Evolutionary conservation across 2,329 filamentous ascomycete genomes (phyloP), one percentile per base, ranked within the genome.

Genomic region (Pochonia chlamydosporia): DNA sequence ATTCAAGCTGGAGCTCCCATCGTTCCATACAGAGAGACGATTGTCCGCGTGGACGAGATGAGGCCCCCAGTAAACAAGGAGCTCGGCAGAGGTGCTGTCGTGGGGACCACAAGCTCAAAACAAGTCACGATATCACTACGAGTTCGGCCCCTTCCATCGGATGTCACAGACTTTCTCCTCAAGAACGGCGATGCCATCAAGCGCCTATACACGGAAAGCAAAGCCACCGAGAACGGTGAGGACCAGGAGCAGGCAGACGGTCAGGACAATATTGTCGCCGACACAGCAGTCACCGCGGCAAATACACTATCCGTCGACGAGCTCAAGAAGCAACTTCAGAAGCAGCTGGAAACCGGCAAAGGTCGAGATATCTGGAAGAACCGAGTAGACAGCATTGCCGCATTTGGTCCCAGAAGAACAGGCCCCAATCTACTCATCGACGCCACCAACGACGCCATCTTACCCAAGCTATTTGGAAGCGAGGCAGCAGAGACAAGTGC

Each of bases 1-100:
- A 91, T 99, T 44, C 92, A 97, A 61, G 89, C 89, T 24, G 91
- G 93, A 48, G 88, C 89, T 37, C 88, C 93, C 1, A 97, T 99
- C 51, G 93, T 99, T 13, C 93, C 93, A 0, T 99, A 96, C 66
- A 79, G 91, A 48, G 93, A 99, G 69, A 93, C 89, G 0, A 96
- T 95, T 49, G 84, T 96, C 35, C 79, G 81, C 23, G 87, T 85
- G 1, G 81, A 90, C 31, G 93, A 99, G 66, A 99, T 99, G 93
- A 84, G 90, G 21, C 83, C 90, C 2, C 87, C 89, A 0, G 88
- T 78, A 49, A 89, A 95, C 65, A 85, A 91, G 54, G 88, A 95
- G 11, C 75, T 96, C 16, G 91, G 91, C 1, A 79, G 93, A 60
- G 93, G 93, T 40, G 85, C 81, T 0, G 84, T 95, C 0, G 72